Evolutionary conservation across 768 basidiomycete species (phyloP), one percentile per base, ranked within the genome.

Genomic region (Gelatoporia subvermispora): DNA sequence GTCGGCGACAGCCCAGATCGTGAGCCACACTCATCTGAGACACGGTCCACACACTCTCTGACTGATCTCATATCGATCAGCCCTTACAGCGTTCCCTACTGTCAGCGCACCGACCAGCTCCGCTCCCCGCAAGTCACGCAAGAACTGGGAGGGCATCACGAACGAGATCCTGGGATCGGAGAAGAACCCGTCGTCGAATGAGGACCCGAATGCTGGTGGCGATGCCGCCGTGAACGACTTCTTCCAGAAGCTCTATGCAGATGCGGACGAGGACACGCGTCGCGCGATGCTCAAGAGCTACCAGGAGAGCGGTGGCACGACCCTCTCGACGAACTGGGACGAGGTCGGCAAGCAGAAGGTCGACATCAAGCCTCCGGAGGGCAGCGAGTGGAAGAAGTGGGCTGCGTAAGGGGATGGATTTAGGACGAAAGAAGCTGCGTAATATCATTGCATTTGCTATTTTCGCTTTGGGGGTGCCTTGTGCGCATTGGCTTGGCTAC

Each of bases 271-370:
- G 0, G 90, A 99, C 59, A 91, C 94, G 13, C 82, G 76, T 59
- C 79, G 84, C 34, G 96, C 96, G 3, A 99, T 99, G 93, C 83
- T 97, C 84, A 99, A 99, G 78, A 94, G 91, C 62, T 97, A 90
- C 66, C 75, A 77, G 51, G 95, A 99, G 72, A 92, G 89, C 56
- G 93, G 93, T 7, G 96, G 96, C 8, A 99, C 96, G 8, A 86
- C 92, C 0, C 72, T 99, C 35, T 93, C 90, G 69, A 99, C 95
- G 0, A 92, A 96, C 65, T 99, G 95, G 95, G 82, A 81, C 4
- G 90, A 93, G 54, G 92, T 99, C 15, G 71, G 65, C 52, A 87
- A 86, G 70, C 73, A 50, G 8, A 72, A 67, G 51, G 84, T 90
- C 2, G 79, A 85, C 28, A 84, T 93, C 31, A 84, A 86, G 63